A percentile compares a stretch with the other conserved stretches of the same genome.
These are phyloP conservation scores for Ogataea philodendri DNA, from an alignment of 805 yeast species.

Conservation along the genomic window DNA sequence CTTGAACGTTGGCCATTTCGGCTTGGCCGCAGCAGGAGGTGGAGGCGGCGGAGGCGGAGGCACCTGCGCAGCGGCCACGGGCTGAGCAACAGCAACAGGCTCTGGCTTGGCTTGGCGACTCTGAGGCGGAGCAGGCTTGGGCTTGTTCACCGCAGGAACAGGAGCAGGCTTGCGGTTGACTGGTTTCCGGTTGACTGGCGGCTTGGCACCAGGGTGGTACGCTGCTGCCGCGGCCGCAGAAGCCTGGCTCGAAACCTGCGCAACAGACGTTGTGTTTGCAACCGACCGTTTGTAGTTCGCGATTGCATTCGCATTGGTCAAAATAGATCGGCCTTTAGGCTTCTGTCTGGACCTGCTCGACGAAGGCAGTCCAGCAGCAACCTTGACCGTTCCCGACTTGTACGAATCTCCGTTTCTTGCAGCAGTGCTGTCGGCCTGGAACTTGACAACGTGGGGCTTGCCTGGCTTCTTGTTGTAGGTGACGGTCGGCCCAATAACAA, in stretches of 20 bases:
- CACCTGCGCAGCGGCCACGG: slow-evolving; percentile 9
- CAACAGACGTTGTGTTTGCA: slow-evolving; percentile 14
- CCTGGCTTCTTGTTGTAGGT: slow-evolving; percentile 91
- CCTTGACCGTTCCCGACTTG: slow-evolving; percentile 85
- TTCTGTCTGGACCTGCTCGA: slow-evolving; percentile 66
- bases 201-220: slow-evolving; percentile 37
- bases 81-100: slow-evolving; percentile 11
- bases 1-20: slow-evolving; percentile 72
- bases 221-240: slow-evolving; percentile 40
- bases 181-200: slow-evolving; percentile 31
- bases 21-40: slow-evolving; percentile 59
- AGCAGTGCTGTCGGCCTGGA: slow-evolving; percentile 58
- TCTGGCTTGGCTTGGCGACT: slow-evolving; percentile 11
- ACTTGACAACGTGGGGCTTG: slow-evolving; percentile 67
- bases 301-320: slow-evolving; percentile 27
- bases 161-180: slow-evolving; percentile 27
- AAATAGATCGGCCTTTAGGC: slow-evolving; percentile 55
- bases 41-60: slow-evolving; percentile 74
- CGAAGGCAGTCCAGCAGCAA: slow-evolving; percentile 75
- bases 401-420: slow-evolving; percentile 70
- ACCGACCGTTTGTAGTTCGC: slow-evolving; percentile 27
- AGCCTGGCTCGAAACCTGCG: slow-evolving; percentile 30
- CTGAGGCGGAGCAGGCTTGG: slow-evolving; percentile 28
- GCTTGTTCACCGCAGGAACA: slow-evolving; percentile 24
- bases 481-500: slow-evolving; percentile 69